phyloP scores from a whole-genome alignment of 176 grass and related monocot species.

The Bromus sterilis region DNA sequence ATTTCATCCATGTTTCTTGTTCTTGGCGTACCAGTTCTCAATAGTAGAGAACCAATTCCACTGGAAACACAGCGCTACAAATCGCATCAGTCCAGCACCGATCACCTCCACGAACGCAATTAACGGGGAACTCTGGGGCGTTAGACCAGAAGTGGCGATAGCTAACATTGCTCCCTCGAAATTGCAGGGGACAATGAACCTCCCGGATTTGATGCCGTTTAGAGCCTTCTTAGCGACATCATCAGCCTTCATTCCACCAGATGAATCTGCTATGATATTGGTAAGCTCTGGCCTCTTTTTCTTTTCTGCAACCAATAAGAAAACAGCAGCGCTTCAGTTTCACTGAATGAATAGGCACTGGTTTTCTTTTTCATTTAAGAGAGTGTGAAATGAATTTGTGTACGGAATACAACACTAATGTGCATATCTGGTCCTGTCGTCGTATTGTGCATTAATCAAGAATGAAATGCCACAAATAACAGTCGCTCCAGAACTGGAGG shows the following conservation, averaged over 20 bases:
- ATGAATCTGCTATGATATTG: constrained; percentile 69
- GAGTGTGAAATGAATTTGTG: not conserved
- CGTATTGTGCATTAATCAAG: not conserved
- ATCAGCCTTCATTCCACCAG: constrained; percentile 67
- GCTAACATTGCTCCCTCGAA: constrained; percentile 79
- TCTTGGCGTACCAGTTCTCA: constrained; percentile 58
- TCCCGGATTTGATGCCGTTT: constrained; percentile 70
- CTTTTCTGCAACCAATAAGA: constrained; percentile 52
- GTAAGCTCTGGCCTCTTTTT: constrained; percentile 79
- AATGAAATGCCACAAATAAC: not conserved
- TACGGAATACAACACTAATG: not conserved
- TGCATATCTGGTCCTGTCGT: not conserved
- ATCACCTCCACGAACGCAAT: constrained; percentile 61
- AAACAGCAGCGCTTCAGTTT: not conserved
- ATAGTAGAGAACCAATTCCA: constrained; percentile 91
- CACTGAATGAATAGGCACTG: not conserved
- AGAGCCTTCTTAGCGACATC: constrained; percentile 86
- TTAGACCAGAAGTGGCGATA: constrained; percentile 80
- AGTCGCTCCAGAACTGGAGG: not conserved
- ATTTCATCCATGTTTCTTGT: constrained; percentile 27
- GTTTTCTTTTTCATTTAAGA: not conserved
- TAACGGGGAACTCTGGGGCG: constrained; percentile 65
- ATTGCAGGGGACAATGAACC: constrained; percentile 81
- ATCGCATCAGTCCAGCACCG: constrained; percentile 69
- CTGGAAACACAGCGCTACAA: constrained; percentile 55